These are phyloP conservation scores for Aspergillus heteromorphus DNA, from an alignment of 495 filamentous ascomycete genomes.

Conservation along the genomic window DNA sequence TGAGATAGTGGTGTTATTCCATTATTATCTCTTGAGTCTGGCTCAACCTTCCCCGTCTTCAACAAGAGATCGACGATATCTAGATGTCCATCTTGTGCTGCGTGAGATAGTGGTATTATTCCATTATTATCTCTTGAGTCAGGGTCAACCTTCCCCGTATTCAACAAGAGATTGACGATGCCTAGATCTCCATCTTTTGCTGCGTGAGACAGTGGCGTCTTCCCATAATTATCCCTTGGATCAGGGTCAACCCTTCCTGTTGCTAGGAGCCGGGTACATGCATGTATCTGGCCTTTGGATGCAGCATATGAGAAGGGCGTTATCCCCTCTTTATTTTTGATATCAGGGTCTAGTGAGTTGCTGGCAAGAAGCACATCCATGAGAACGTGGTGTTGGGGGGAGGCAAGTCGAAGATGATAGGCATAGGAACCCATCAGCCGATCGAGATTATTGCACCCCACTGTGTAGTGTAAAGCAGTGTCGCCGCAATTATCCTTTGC, in stretches of 20 bases:
- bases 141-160: too few relatives aligned
- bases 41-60: too few relatives aligned
- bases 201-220: not conserved
- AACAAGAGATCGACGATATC: not conserved
- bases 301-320: not conserved
- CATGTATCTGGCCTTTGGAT: not conserved
- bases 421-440: too few relatives aligned
- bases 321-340: not conserved
- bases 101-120: not conserved
- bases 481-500: too few relatives aligned
- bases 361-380: not conserved
- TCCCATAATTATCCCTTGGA: not conserved
- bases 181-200: not conserved
- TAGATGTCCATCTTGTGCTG: not conserved
- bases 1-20: not conserved
- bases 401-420: too few relatives aligned
- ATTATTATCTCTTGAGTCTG: not conserved
- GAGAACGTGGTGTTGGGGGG: too few relatives aligned
- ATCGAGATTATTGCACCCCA: too few relatives aligned
- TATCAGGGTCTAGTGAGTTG: not conserved
- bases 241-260: not conserved
- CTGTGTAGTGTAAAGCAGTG: too few relatives aligned
- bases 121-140: not conserved
- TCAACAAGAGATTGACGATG: not conserved
- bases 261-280: not conserved